Percentiles rank a stretch among this genome's conserved stretches.
phyloP scores from a whole-genome alignment of 73 alveolate genomes.

The Blepharisma japonicum region DNA sequence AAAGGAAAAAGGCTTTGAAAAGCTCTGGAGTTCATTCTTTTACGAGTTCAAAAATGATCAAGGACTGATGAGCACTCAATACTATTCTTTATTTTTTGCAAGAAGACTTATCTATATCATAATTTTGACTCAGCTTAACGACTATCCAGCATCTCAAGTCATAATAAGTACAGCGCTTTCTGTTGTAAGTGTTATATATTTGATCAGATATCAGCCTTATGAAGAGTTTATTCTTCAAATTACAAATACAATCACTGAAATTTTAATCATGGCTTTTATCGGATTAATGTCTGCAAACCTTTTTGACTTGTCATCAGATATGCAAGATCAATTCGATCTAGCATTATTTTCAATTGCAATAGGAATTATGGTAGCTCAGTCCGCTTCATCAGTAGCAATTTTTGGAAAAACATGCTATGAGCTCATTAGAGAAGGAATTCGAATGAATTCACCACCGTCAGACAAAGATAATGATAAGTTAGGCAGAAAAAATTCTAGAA shows the following conservation, averaged over 20 bases:
- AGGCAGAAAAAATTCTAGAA: too few relatives aligned
- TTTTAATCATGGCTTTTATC: background rate
- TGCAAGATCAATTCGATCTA: background rate
- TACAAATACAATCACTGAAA: slow-evolving; percentile 2
- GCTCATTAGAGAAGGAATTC: too few relatives aligned
- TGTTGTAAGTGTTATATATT: background rate
- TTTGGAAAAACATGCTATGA: too few relatives aligned
- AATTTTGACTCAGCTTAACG: background rate
- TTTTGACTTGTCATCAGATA: background rate
- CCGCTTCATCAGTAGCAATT: too few relatives aligned
- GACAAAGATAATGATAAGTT: too few relatives aligned
- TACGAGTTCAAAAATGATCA: slow-evolving; percentile 24
- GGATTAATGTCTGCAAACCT: background rate
- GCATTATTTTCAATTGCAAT: too few relatives aligned
- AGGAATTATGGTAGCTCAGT: too few relatives aligned
- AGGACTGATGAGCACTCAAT: slow-evolving; percentile 20
- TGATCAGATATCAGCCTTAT: background rate
- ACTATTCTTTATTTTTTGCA: background rate
- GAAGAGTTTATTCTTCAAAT: background rate
- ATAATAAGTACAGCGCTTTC: background rate
- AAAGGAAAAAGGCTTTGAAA: background rate
- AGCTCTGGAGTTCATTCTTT: background rate
- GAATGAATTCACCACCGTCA: too few relatives aligned
- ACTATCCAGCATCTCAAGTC: background rate
- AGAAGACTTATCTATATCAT: background rate